Base-by-base conservation (phyloP, 768 basidiomycete species). In the Termitomyces eurrhizus region DNA sequence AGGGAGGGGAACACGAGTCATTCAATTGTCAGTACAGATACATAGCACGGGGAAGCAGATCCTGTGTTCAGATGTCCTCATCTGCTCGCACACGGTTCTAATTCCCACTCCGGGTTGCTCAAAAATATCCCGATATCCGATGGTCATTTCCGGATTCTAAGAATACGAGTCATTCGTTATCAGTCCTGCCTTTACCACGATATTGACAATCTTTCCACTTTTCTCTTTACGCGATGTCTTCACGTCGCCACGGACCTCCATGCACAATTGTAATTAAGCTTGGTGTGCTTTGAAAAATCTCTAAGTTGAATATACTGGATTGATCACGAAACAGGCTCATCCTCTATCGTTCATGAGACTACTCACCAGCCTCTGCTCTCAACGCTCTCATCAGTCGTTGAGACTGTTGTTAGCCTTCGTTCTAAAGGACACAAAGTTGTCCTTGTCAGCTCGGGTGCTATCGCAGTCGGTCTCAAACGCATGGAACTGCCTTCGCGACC, bases 361-460 rank as follows among this genome's bases (percentile, higher is more conserved):
- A 96, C 96, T 0, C 93, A 96, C 68, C 87, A 94, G 66, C 95
- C 96, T 0, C 80, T 97, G 24, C 81, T 99, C 1, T 92, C 95
- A 3, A 92, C 90, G 3, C 83, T 99, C 33, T 97, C 96, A 0
- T 86, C 92, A 0, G 80, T 98, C 49, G 95, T 95, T 36, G 96
- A 99, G 73, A 93, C 93, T 0, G 93, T 94, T 14, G 81, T 93
- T 16, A 75, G 85, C 37, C 82, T 99, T 16, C 84, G 88, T 51
- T 76, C 79, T 6, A 78, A 88, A 46, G 96, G 96, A 0, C 96
- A 99, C 76, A 90, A 94, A 68, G 92, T 98, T 57, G 92, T 98
- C 4, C 85, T 99, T 12, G 94, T 97, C 61, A 94, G 91, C 67
- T 97, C 95, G 24, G 97, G 97, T 1, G 97, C 97, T n/a, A 98